Base-by-base conservation (phyloP, 78 protist genomes). In the Dictyostelium capitatum region DNA sequence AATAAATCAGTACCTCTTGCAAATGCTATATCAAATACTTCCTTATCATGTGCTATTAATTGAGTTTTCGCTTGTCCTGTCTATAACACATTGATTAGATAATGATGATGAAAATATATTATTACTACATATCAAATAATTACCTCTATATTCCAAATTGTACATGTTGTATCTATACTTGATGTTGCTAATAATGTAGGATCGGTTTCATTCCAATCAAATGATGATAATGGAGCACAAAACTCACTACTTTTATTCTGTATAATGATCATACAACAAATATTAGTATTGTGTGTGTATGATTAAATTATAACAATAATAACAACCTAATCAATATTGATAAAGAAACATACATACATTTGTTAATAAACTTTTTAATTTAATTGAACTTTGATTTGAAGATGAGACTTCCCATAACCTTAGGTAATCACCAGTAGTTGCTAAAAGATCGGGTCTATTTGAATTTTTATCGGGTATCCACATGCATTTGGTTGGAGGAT, bases 41-140 rank as follows among this genome's bases (percentile, higher is more conserved):
- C 99, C 53, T 98, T 97, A 82, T 99, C 99, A 91, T 99, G 99
- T 12, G 99, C 99, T 62, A 99, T 99, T 32, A 99, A 95, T 93
- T 99, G 99, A n/a, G 99, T 97, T 64, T 73, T 83, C 3, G 98
- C 96, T 79, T 89, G 79, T 59, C 82, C 93, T 53, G 82, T 95
- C 94, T 75, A 74, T 1, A 15, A 53, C 59, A 53, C 12, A 23
- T 25, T 11, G 23, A 3, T 6, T 4, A 64, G 43, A 83, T 17
- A 65, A 9, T 25, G 4, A 20, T 65, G 12, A 65, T 41, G 4
- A 65, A 17, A 64, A 46, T 80, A 46, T 2, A 43, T 10, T 14
- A 10, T 79, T 59, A 23, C 9, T 83, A 37, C 28, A 19, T 6
- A 30, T 28, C 5, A 46, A 46, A n/a, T 8, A 56, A 12, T 28